Base-by-base conservation (phyloP, 2,329 filamentous ascomycete genomes). In the Xylariaceae sp. region DNA sequence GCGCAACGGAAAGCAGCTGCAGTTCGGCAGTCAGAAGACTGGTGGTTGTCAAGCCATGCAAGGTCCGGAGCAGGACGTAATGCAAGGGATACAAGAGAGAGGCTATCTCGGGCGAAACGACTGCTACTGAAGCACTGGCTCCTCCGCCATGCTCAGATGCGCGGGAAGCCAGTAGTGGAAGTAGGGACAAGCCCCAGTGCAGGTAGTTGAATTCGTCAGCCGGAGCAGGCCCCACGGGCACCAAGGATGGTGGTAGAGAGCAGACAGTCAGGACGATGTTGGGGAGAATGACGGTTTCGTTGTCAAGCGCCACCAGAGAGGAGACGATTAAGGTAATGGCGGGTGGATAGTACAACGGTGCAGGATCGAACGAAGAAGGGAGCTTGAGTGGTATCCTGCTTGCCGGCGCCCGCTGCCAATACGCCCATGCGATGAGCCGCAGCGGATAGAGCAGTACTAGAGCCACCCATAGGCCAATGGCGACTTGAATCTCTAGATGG, bases 11-110 rank as follows among this genome's bases (percentile, higher is more conserved):
- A 12, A 96, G 72, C 8, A 98, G 68, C 49, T 95, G 87, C 26
- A 95, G 70, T 58, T 98, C 92, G 5, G 92, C 80, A 2, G 83
- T 75, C 32, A 96, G 68, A 26, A 96, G 70, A 58, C 89, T 95
- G 1, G 88, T 94, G 0, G 86, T 90, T 2, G 89, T 90, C 42
- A 96, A 70, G 53, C 84, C 80, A 49, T 85, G 77, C 36, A 96
- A 58, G 19, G 84, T 76, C 19, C 72, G 67, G 52, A 85, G 77
- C 16, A 94, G 64, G 19, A 78, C 78, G 57, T 85, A 82, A 51
- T 95, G 89, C 28, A 96, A 65, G 12, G 90, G 86, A 54, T 90
- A 94, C 36, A 95, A 59, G 36, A 83, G 64, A 18, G 73, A 65
- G 21, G 81, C 59, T 7, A 63, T 63, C 55, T 88, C 82, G 17